Base-by-base conservation (phyloP, 768 basidiomycete species). In the Trametes villosa region DNA sequence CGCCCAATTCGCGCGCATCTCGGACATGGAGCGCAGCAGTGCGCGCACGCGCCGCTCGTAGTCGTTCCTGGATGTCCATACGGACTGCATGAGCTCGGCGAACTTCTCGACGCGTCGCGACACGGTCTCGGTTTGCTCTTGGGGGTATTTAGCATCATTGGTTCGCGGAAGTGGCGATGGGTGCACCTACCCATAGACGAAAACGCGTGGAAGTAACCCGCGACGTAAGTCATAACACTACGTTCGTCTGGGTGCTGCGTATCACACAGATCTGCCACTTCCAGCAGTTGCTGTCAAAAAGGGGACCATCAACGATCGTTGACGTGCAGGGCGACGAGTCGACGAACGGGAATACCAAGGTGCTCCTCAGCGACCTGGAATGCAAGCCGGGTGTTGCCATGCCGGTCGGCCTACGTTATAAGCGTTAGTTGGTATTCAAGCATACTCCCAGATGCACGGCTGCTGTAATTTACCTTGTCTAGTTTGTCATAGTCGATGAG, bases 171-270 rank as follows among this genome's bases (percentile, higher is more conserved):
- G 9, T 27, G 27, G n/a, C n/a, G n/a, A n/a, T n/a, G 9, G 18
- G 30, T 15, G 42, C 20, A 74, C 84, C 51, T 65, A 96, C 96
- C 94, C 89, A 97, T 96, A 0, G 92, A 88, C 0, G 95, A 96
- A 73, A 99, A 99, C 0, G 96, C 96, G 71, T 98, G 97, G 81
- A 99, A 99, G 76, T 83, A 98, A 67, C 92, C 92, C 33, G 97
- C 97, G 46, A 99, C 90, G 66, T 98, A 98, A 5, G 95, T 98
- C 94, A 98, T 98, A 12, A 98, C 92, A 74, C 91, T 94, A 36
- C 94, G 87, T 75, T 99, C 97, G 72, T 99, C 97, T 0, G 96
- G 96, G 47, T 83, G 84, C n/a, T 79, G 79, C 0, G 87, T 85
- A 69, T 95, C 94, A 66, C 94, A 96, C 30, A 99, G 74, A 79